A percentile compares a stretch with the other conserved stretches of the same genome.
Conservation (phyloP, 768 basidiomycete species). For the Candolleomyces eurysporus region DNA sequence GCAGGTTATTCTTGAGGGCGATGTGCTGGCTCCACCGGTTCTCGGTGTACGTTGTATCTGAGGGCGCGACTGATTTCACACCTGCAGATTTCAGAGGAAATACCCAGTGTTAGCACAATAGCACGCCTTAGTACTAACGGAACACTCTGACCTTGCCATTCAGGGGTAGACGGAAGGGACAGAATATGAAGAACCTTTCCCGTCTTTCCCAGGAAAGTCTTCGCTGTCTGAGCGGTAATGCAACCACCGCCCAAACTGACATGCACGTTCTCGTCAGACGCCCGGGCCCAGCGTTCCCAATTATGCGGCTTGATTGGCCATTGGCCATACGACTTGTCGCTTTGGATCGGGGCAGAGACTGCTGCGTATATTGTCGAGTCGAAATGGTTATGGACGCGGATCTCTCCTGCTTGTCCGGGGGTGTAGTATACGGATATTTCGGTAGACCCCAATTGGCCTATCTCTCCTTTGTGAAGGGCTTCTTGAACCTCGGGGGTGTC, state of each 20-base stretch:
- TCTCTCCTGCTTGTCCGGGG: not conserved
- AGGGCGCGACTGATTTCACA: too few species aligned
- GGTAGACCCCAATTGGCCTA: not conserved
- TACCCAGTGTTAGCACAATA: too few species aligned
- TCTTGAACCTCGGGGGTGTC: not conserved
- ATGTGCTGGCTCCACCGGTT: too few species aligned
- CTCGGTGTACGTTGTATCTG: too few species aligned
- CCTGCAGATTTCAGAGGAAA: too few species aligned
- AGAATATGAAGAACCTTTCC: not conserved
- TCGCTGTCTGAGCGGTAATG: not conserved
- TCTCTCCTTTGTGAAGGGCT: not conserved
- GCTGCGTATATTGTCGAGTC: too few species aligned
- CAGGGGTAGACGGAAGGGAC: not conserved
- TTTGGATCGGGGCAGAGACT: not conserved
- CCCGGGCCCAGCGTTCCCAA: not conserved
- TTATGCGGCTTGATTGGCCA: not conserved
- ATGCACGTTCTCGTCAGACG: not conserved
- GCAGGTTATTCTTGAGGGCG: not conserved
- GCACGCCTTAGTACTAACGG: too few species aligned
- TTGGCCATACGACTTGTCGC: not conserved
- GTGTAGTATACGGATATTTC: not conserved
- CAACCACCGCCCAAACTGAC: not conserved
- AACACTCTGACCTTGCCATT: not conserved
- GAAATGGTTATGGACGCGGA: not conserved
- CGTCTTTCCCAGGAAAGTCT: not conserved